These are phyloP conservation scores for Trichoderma breve DNA, from an alignment of 2,329 filamentous ascomycete species.

Conservation along the genomic window DNA sequence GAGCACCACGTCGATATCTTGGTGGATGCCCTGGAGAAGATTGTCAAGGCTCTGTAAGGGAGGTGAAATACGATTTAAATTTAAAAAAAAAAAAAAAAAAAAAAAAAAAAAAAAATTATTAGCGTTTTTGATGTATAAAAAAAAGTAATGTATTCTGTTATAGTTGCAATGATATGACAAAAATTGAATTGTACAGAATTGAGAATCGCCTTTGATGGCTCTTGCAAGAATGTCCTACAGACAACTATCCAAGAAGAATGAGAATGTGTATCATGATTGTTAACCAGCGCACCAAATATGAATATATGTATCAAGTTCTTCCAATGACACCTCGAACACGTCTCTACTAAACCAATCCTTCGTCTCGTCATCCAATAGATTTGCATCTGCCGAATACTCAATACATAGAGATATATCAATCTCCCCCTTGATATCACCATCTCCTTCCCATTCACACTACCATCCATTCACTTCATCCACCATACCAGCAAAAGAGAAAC, in stretches of 20 bases:
- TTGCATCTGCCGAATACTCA: too few species aligned
- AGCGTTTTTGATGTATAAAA: background rate
- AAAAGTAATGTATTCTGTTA: background rate
- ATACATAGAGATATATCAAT: background rate
- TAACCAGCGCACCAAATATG: too few species aligned
- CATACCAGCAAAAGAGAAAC: background rate
- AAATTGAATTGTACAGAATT: background rate
- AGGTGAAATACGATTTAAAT: too few species aligned
- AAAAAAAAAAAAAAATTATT: background rate
- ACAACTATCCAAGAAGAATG: background rate
- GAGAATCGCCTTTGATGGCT: background rate
- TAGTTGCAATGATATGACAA: background rate
- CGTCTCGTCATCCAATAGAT: background rate
- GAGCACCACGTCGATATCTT: constrained; percentile 86
- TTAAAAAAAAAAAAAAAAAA: too few species aligned
- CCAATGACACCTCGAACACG: background rate
- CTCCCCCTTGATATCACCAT: background rate
- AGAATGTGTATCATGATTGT: background rate
- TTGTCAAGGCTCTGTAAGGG: constrained; percentile 50
- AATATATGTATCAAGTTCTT: background rate
- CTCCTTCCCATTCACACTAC: background rate
- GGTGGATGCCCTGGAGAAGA: constrained; percentile 73
- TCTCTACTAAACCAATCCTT: background rate
- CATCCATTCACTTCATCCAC: background rate
- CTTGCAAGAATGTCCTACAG: too few species aligned